Base-by-base conservation (phyloP, 164 flowering plant species). In the Magnolia changhungtana region DNA sequence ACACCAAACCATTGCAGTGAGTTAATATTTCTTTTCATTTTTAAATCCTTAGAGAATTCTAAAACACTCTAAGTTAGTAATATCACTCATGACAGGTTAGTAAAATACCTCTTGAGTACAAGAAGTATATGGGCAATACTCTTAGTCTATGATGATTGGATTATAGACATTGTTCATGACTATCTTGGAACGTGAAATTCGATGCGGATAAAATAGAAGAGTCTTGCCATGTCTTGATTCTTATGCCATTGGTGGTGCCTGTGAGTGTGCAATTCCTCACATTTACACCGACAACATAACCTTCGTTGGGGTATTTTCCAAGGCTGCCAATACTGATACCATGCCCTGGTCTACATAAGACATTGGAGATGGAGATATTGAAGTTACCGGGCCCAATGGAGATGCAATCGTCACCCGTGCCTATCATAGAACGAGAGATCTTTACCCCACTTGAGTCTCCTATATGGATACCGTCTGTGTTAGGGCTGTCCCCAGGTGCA, bases 291-390 rank as follows among this genome's bases (percentile, higher is more conserved):
- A 4, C 72, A 24, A 92, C 92, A 13, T 81, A 80, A 31, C 79
- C n/a, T 75, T 91, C 93, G n/a, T 79, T 45, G 0, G 50, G n/a
- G 67, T 84, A 81, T 81, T 84, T 91, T 3, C 97, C 97, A 6
- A 90, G 84, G 81, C 93, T 88, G 4, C 94, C 92, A 49, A 90
- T 81, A 63, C 96, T 89, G 66, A 87, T 85, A 1, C 88, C 88
- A 66, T 85, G 89, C 18, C 87, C 87, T 0, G 87, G 87, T 0
- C 87, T 87, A 45, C 89, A 86, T 8, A 24, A 13, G 8, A 85
- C 70, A 4, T 79, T 55, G 58, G 51, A n/a, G 5, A 87, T 70
- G 45, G 59, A 49, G 14, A 87, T 37, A 74, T 84, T 73, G 1
- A 11, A 20, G 18, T 73, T 69, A 19, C 86, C 87, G 6, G 81